Evolutionary conservation across 495 filamentous ascomycete species (phyloP).

Genomic region (Tuber aestivum): DNA sequence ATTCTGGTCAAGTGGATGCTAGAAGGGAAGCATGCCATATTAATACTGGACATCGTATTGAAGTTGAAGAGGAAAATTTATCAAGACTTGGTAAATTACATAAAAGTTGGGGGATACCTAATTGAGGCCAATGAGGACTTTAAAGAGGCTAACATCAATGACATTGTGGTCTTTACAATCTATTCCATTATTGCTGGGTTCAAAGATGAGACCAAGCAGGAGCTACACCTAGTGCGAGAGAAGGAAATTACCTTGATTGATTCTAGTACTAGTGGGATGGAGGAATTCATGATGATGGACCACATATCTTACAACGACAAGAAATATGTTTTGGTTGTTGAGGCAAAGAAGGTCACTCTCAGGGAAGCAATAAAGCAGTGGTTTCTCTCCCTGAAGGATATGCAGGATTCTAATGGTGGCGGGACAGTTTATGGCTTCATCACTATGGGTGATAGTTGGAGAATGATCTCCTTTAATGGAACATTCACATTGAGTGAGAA

Average conservation of each 20-base stretch:
- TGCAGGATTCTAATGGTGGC: conserved; percentile 13
- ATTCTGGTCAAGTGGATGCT: neutral
- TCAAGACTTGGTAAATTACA: conserved; percentile 17
- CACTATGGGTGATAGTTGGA: conserved; percentile 12
- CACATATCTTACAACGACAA: conserved; percentile 3
- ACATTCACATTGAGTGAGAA: conserved; percentile 7
- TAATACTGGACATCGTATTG: conserved; percentile 4
- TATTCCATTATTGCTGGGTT: conserved; percentile 7
- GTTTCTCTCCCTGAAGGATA: conserved; percentile 23
- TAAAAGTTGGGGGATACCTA: neutral
- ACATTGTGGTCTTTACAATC: neutral
- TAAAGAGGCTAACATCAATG: conserved; percentile 16
- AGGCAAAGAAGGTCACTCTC: neutral
- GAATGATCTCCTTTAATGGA: conserved; percentile 23
- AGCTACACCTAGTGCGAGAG: conserved; percentile 16
- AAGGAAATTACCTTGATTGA: conserved; percentile 11
- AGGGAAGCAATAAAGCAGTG: conserved; percentile 18
- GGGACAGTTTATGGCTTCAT: conserved; percentile 2
- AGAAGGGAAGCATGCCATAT: neutral
- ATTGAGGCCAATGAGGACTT: conserved; percentile 17
- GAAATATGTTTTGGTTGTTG: conserved; percentile 15
- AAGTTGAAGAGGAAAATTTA: conserved; percentile 10
- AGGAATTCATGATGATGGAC: no score
- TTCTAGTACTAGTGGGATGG: neutral
- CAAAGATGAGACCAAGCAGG: conserved; percentile 3